These are phyloP conservation scores for Schizonepeta tenuifolia DNA, from an alignment of 257 asterid species.

Conservation along the genomic window DNA sequence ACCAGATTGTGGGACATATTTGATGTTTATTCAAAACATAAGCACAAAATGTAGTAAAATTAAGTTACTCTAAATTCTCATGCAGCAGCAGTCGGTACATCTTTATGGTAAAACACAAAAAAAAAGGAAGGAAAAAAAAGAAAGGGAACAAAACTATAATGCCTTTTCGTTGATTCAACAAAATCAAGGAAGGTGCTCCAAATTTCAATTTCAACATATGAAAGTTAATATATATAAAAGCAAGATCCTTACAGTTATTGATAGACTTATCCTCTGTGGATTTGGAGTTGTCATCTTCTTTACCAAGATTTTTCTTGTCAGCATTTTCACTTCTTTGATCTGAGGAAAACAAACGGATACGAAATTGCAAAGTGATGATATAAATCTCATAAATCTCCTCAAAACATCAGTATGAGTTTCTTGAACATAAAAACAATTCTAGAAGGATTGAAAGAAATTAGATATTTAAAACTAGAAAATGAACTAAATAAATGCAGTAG, in stretches of 20 bases:
- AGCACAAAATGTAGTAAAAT: not conserved
- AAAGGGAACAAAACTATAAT: too few species aligned
- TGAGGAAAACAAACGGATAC: not conserved
- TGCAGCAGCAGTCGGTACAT: too few species aligned
- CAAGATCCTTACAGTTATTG: conserved; percentile 24
- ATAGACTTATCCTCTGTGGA: conserved; percentile 21
- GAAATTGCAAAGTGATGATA: not conserved
- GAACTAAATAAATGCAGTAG: not conserved
- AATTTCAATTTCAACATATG: not conserved
- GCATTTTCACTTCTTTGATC: conserved; percentile 3
- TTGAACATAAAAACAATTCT: not conserved
- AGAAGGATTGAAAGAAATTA: not conserved
- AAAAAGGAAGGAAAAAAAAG: too few species aligned
- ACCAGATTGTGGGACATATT: too few species aligned
- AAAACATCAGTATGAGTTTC: not conserved
- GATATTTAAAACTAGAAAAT: not conserved
- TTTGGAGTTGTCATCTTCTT: conserved; percentile 27
- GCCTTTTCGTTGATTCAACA: not conserved
- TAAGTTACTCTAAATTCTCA: too few species aligned
- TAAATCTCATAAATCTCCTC: not conserved
- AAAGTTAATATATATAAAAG: not conserved
- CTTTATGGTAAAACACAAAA: too few species aligned
- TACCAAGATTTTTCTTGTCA: conserved; percentile 16
- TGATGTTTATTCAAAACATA: too few species aligned
- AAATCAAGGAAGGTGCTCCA: not conserved